phyloP scores from a whole-genome alignment of 345 rosid genomes.

The Populus deltoides region DNA sequence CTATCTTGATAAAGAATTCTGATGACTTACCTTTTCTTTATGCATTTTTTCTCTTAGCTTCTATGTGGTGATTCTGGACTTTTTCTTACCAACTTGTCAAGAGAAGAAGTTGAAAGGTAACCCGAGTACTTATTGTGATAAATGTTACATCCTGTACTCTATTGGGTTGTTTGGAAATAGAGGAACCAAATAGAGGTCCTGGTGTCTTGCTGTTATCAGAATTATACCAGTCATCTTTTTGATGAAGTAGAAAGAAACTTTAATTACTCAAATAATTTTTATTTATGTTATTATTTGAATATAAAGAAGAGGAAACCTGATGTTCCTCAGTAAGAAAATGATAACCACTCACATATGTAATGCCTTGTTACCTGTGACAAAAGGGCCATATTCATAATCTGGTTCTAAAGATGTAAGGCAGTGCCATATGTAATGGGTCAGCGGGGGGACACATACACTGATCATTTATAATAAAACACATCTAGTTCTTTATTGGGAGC shows the following conservation, averaged over 20 bases:
- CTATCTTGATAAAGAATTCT: background rate
- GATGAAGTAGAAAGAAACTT: background rate
- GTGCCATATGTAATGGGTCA: background rate
- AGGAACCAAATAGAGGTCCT: background rate
- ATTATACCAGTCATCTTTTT: background rate
- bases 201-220: background rate
- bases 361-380: background rate
- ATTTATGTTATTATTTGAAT: background rate
- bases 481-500: background rate
- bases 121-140: background rate
- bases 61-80: constrained; percentile 80
- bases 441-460: background rate
- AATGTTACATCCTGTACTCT: background rate
- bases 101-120: constrained; percentile 85
- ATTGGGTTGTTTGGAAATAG: background rate
- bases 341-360: background rate
- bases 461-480: background rate
- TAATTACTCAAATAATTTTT: background rate
- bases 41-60: constrained; percentile 39
- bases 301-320: background rate
- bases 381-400: background rate
- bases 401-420: background rate
- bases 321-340: background rate
- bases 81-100: constrained; percentile 69
- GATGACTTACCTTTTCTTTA: background rate